A percentile compares a stretch with the other conserved stretches of the same genome.
These are phyloP conservation scores for Silybum marianum DNA, from an alignment of 129 eudicot species.

Conservation along the genomic window DNA sequence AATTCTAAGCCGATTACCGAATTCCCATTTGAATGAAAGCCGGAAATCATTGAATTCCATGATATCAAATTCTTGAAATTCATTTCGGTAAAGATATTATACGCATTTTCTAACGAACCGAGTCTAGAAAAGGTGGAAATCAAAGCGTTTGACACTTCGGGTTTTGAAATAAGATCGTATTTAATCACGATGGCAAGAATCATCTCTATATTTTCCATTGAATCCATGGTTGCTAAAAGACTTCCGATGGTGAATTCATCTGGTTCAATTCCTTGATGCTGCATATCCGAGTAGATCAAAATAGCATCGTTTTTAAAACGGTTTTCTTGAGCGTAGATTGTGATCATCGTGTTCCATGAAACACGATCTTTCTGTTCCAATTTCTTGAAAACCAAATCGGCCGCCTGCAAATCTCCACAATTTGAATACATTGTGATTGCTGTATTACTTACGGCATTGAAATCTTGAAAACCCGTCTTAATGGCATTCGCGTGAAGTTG, in stretches of 20 bases:
- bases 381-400: conserved; percentile 38
- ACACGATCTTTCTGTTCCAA: conserved; percentile 61
- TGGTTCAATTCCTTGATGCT: conserved; percentile 54
- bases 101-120: conserved; percentile 52
- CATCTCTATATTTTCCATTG: conserved; percentile 39
- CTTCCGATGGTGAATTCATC: conserved; percentile 89
- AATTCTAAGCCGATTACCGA: conserved; percentile 44
- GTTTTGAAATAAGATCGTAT: conserved; percentile 49
- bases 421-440: conserved; percentile 66
- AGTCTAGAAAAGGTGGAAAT: conserved; percentile 60
- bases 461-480: conserved; percentile 51
- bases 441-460: conserved; percentile 69
- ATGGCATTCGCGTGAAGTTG: conserved; percentile 70
- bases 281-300: conserved; percentile 59
- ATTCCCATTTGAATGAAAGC: conserved; percentile 53
- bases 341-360: conserved; percentile 79
- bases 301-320: conserved; percentile 45
- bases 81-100: conserved; percentile 39
- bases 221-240: conserved; percentile 54
- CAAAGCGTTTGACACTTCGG: conserved; percentile 76
- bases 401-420: conserved; percentile 46
- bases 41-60: conserved; percentile 79
- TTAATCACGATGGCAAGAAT: conserved; percentile 57
- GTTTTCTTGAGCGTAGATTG: conserved; percentile 58
- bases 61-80: conserved; percentile 57